Evolutionary conservation across 768 basidiomycete species (phyloP), one percentile per base, ranked within the genome.

Genomic region (Collybia nuda): DNA sequence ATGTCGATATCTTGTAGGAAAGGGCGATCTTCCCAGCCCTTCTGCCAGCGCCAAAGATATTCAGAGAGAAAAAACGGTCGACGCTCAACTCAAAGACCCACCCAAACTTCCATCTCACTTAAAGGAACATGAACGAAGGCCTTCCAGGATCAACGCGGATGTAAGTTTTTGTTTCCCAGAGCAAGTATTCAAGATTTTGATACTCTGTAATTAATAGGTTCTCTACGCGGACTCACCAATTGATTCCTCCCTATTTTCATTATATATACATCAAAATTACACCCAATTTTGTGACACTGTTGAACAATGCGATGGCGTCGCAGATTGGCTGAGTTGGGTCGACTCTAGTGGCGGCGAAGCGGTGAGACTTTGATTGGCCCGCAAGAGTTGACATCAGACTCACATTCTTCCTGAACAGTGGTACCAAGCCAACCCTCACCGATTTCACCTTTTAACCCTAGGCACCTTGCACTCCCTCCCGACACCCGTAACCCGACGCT

Each of bases 231-330:
- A 93, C 62, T 89, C 89, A 0, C 93, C 96, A 0, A 87, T 98
- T 48, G 97, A 99, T 67, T 84, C 92, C 1, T 91, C 90, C 1
- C 73, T 98, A 1, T 88, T 94, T 54, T 86, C 87, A 2, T 67
- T 96, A 6, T 99, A 98, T 63, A 76, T 95, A 7, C 97, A 99
- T 57, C 94, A 98, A 66, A 98, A 97, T 62, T 93, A 95, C 57
- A 79, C 86, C 0, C 85, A 87, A 49, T 98, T 91, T 61, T 94
- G 90, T 61, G 72, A 77, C 37, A 81, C 86, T 32, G 66, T 93
- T 3, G 90, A 93, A 6, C 78, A 98, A 45, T 85, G 84, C 56
- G 80, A 78, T 3, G 79, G 76, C 2, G 64, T 93, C 11, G 75
- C 81, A 6, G 92, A 93, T 40, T 84, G 82, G 70, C 66, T 94